Evolutionary conservation across 2,329 filamentous ascomycete species (phyloP).

Genomic region (Trichoderma arundinaceum): DNA sequence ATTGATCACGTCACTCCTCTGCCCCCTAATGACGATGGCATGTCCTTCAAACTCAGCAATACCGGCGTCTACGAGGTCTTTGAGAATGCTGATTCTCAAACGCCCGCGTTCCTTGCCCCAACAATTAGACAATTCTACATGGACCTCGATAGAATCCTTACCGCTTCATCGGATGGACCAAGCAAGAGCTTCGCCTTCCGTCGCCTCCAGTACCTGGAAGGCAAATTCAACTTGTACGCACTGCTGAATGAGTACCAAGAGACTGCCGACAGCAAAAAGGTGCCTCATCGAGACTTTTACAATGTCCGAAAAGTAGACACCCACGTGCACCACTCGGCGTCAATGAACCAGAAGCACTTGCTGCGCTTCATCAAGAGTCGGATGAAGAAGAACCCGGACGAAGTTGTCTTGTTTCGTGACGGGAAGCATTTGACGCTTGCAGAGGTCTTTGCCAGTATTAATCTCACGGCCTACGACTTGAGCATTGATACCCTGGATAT

Average conservation of each 20-base stretch:
- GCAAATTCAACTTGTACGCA: constrained; percentile 93
- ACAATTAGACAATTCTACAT: constrained; percentile 95
- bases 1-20: constrained; percentile 78
- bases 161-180: constrained; percentile 91
- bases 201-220: constrained; percentile 91
- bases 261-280: constrained; percentile 95
- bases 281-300: constrained; percentile 98
- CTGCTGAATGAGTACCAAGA: constrained; percentile 97
- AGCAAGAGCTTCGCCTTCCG: constrained; percentile 97
- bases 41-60: constrained; percentile 79
- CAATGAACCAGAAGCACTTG: constrained; percentile 99
- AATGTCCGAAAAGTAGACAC: constrained; percentile 99
- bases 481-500: constrained; percentile 99
- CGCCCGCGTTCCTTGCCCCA: constrained; percentile 81
- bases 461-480: constrained; percentile 93
- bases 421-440: constrained; percentile 88
- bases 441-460: constrained; percentile 97
- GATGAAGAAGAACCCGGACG: constrained; percentile 97
- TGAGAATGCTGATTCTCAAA: constrained; percentile 66
- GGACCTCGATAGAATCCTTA: constrained; percentile 84
- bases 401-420: constrained; percentile 90
- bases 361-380: constrained; percentile 99
- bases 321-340: constrained; percentile 98
- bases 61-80: constrained; percentile 94
- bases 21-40: constrained; percentile 66